phyloP scores from a whole-genome alignment of 176 grass and related monocot genomes.

The Guadua angustifolia region DNA sequence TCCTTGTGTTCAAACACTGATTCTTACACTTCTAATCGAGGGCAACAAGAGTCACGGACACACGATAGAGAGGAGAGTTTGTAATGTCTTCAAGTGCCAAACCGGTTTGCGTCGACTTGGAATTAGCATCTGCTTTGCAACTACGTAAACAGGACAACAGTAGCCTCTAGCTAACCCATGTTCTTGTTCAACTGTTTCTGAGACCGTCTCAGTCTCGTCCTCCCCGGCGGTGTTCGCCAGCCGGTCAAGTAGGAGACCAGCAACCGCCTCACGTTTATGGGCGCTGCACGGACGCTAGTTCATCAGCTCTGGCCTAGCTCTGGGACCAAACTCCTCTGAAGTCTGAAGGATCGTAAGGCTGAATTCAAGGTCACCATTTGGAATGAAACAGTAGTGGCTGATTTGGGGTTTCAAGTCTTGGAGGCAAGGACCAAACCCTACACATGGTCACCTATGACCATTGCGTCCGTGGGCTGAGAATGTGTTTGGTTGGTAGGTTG shows the following conservation, averaged over 20 bases:
- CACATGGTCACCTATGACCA: background rate
- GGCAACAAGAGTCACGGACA: background rate
- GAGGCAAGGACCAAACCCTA: background rate
- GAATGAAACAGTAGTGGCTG: background rate
- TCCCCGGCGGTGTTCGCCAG: background rate
- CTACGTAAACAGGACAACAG: background rate
- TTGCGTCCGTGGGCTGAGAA: background rate
- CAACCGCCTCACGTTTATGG: background rate
- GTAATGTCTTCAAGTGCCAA: background rate
- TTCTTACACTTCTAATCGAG: background rate
- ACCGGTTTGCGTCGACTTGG: background rate
- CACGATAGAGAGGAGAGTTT: background rate
- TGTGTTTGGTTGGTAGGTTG: background rate
- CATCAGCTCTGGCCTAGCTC: background rate
- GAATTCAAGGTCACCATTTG: conserved; percentile 25
- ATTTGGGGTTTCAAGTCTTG: background rate
- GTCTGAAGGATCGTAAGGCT: background rate
- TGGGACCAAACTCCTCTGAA: background rate
- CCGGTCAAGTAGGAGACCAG: background rate
- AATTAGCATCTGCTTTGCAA: background rate
- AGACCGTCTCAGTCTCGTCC: background rate
- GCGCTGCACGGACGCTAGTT: background rate
- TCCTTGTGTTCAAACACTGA: background rate
- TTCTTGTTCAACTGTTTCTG: background rate
- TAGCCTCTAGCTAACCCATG: background rate